phyloP scores from a whole-genome alignment of 179 eudicot species.

The Amaranthus tricolor region DNA sequence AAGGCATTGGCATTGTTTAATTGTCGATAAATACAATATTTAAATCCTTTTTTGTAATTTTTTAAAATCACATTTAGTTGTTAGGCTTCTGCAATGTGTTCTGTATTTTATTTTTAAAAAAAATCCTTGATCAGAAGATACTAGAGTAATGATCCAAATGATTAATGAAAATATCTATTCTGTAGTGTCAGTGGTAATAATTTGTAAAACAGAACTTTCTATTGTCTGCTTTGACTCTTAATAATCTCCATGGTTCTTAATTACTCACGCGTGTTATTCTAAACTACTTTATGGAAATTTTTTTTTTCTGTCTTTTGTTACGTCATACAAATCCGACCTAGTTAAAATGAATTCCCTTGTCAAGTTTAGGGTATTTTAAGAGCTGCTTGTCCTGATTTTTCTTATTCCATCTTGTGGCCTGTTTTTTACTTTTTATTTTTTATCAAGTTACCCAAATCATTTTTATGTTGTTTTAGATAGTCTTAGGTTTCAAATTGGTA shows the following conservation, averaged over 20 bases:
- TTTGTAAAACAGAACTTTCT: background rate
- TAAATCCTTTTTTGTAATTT: too few relatives aligned
- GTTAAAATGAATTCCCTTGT: background rate
- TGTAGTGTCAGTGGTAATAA: background rate
- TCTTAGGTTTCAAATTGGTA: conserved; percentile 12
- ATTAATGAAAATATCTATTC: background rate
- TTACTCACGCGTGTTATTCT: background rate
- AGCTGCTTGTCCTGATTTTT: background rate
- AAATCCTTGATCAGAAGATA: too few relatives aligned
- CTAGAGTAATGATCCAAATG: background rate
- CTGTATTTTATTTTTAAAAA: too few relatives aligned
- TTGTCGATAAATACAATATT: too few relatives aligned
- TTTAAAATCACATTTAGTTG: too few relatives aligned
- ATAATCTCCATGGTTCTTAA: background rate
- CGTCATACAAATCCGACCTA: background rate
- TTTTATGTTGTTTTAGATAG: background rate
- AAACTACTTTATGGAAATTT: background rate
- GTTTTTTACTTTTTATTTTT: background rate
- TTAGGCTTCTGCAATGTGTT: too few relatives aligned
- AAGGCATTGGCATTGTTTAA: too few relatives aligned
- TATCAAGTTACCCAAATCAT: background rate
- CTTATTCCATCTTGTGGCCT: background rate
- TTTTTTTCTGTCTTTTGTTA: background rate
- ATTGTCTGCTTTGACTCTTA: too few relatives aligned
- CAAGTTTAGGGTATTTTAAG: background rate